Evolutionary conservation across 2,329 filamentous ascomycete species (phyloP).

Genomic region (Colletotrichum endophyticum): DNA sequence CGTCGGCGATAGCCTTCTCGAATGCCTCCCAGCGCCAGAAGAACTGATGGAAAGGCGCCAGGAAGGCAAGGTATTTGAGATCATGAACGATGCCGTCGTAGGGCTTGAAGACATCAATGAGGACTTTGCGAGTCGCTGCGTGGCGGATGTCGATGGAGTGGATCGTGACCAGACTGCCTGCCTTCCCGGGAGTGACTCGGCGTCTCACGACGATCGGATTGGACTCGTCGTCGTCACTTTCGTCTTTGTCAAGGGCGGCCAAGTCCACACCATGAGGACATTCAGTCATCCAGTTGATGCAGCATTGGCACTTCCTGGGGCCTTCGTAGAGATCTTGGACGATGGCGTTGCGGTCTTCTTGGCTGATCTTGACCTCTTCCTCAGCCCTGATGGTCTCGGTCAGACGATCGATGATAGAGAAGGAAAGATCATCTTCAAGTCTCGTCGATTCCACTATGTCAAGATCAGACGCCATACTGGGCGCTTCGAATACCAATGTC

Average conservation of each 20-base stretch:
- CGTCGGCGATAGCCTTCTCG: conserved; percentile 21
- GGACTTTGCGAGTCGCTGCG: conserved; percentile 21
- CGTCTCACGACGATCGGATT: conserved; percentile 24
- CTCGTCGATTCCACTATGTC: not conserved
- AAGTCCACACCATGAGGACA: conserved; percentile 23
- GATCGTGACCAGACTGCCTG: conserved; percentile 16
- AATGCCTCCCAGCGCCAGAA: conserved; percentile 27
- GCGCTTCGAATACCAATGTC: not conserved
- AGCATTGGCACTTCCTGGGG: conserved; percentile 29
- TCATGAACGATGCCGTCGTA: conserved; percentile 17
- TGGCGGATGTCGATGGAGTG: conserved; percentile 26
- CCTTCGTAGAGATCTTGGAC: conserved; percentile 32
- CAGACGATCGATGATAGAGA: conserved; percentile 3
- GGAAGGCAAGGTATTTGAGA: conserved; percentile 21
- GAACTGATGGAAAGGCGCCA: conserved; percentile 25
- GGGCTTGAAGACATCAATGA: conserved; percentile 23
- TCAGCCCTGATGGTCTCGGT: not conserved
- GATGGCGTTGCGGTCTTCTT: not conserved
- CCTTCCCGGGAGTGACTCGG: conserved; percentile 16
- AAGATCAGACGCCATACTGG: not conserved
- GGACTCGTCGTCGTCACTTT: not conserved
- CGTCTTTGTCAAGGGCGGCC: not conserved
- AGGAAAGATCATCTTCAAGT: conserved; percentile 6
- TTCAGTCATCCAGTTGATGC: conserved; percentile 32
- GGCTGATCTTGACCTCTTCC: not conserved